Base-by-base conservation (phyloP, 495 filamentous ascomycete genomes). In the Trichocladium antarcticum region DNA sequence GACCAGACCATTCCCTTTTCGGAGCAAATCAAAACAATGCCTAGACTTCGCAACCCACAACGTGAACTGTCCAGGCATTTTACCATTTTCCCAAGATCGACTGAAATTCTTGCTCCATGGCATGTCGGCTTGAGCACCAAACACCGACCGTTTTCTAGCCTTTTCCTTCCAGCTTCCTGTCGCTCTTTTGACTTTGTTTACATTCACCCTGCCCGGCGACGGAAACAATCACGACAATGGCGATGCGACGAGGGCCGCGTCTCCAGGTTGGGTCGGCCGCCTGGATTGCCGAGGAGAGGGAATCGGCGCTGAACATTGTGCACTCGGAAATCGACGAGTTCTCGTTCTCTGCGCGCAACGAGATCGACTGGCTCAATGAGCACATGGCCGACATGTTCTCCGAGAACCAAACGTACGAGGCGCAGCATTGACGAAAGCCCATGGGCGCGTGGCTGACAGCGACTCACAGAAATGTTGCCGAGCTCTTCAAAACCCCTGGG, bases 321-420 rank as follows among this genome's bases (percentile, higher is more conserved):
- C 58, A 71, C 17, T 64, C 68, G 19, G 92, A 97, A 63, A 71
- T 84, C 42, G 89, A 95, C 53, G 88, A 94, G 63, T 88, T 95
- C 59, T 77, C 85, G 42, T 97, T 84, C 67, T 82, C 86, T 0
- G 87, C 84, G 51, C 80, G 84, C 36, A 89, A 94, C 68, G 89
- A 97, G 58, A 70, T 95, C 60, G 89, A 92, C 56, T 96, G 89
- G 88, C 68, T 96, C 57, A 95, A 95, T 58, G 89, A 96, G 66
- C 89, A 96, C 66, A 95, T 96, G 89, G 79, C 80, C 24, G 87
- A 94, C 54, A 86, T 96, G 49, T 94, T 97, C 62, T 84, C 79
- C 55, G 80, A 82, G 55, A 84, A 85, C 62, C 81, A 90, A 66
- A 74, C 87, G 87, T 89, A 68, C 57, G 82, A 75, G 48, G 38